Base-by-base conservation (phyloP, 345 rosid genomes). In the Arabis hirsuta region DNA sequence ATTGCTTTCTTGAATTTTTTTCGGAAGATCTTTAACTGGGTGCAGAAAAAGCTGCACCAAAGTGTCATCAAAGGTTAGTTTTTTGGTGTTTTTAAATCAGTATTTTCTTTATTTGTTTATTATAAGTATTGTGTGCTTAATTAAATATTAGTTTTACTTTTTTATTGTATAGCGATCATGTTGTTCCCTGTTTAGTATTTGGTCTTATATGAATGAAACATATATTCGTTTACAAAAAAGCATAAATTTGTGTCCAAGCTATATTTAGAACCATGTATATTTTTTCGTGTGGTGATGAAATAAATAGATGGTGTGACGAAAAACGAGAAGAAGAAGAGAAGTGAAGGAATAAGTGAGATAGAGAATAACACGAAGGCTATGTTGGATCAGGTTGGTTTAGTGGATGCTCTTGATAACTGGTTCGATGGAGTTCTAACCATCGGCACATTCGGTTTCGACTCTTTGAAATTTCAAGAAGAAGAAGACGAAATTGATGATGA, bases 381-480 rank as follows among this genome's bases (percentile, higher is more conserved):
- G 62, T 78, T 89, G 27, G 86, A 86, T 69, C 96, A 89, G 69
- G 84, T 82, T 20, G 84, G 84, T n/a, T 57, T 88, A 31, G 84
- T 81, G 12, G 93, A 88, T 60, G 88, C 80, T 76, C 84, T 92
- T 39, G 96, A 87, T 69, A 88, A 83, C 31, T 90, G 98, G 96
- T 82, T 73, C 74, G 88, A 84, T 67, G 90, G 96, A 69, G 84
- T 93, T 76, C 82, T 93, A 55, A 90, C 94, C 39, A 90, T 93
- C 46, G 97, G 97, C 13, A 93, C 98, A 10, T 89, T 93, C 12
- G 98, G 98, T 45, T 82, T 91, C 41, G 92, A 87, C 72, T 79
- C 88, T 27, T 60, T 90, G 44, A 81, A 80, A 67, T 78, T 73
- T 53, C 68, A 73, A 52, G 81, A 81, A 26, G 75, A 60, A 2